Percentiles rank a stretch among this genome's conserved stretches.
phyloP scores from a whole-genome alignment of 2,329 filamentous ascomycete genomes.

The Bipolaris cookei region DNA sequence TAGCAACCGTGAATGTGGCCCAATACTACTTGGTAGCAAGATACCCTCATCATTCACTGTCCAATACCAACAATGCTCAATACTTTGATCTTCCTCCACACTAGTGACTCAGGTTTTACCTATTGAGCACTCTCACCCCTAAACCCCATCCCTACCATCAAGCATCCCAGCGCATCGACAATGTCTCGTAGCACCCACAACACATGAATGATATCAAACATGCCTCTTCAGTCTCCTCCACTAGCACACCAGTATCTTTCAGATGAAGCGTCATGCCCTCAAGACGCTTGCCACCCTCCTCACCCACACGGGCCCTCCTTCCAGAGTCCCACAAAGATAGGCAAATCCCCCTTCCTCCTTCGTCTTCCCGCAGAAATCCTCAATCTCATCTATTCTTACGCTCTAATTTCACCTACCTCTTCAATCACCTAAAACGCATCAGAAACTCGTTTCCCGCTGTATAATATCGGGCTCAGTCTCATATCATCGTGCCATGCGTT shows the following conservation, averaged over 20 bases:
- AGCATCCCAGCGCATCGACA: neutral
- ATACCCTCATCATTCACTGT: neutral
- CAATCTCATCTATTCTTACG: slow-evolving; percentile 17
- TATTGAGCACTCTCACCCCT: neutral
- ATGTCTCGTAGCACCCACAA: neutral
- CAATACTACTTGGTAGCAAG: slow-evolving; percentile 4
- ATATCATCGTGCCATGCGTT: slow-evolving; percentile 21
- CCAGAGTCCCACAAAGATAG: neutral
- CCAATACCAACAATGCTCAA: neutral
- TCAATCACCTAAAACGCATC: slow-evolving; percentile 7
- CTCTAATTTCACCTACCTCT: slow-evolving; percentile 12
- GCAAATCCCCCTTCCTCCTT: slow-evolving; percentile 15
- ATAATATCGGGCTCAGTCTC: slow-evolving; percentile 20
- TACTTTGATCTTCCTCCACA: neutral
- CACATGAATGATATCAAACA: neutral
- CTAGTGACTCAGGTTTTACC: neutral
- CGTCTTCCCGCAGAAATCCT: slow-evolving; percentile 23
- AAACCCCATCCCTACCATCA: neutral
- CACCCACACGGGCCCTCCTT: neutral
- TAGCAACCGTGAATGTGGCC: neutral
- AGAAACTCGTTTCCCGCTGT: slow-evolving; percentile 18
- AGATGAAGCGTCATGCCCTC: neutral
- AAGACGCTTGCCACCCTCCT: neutral
- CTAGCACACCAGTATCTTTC: neutral
- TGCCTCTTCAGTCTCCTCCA: neutral